Evolutionary conservation across 345 rosid genomes (phyloP), one percentile per base, ranked within the genome.

Genomic region (Aurinia saxatilis): DNA sequence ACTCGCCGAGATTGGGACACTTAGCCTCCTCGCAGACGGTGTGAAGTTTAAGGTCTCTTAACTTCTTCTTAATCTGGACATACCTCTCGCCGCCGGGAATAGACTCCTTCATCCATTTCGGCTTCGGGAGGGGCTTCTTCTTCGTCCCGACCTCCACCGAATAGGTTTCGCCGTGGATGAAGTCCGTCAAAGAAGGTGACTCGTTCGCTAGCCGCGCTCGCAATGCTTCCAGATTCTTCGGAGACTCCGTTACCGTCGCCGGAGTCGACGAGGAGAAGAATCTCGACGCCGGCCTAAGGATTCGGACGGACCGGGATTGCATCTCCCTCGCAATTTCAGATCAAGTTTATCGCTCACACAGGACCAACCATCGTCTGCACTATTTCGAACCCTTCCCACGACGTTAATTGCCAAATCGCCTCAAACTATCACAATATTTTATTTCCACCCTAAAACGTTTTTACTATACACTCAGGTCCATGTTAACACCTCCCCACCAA

Each of bases 21-120:
- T 74, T 83, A 9, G 97, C 99, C 77, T 95, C 99, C 74, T 90
- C 99, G 64, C 99, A 95, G 59, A 95, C 97, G 40, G 97, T 90
- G 58, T 95, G 99, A 37, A 95, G 92, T 57, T 95, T 95, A 74
- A 95, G 75, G 55, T 90, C 88, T 71, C 96, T 67, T 41, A 95
- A 67, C 75, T 95, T 95, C 79, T 78, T 90, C 85, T 95, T 95
- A 74, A 95, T 90, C 79, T 95, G 97, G 30, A 90, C 97, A 59
- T 95, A 95, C 78, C 81, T 88, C 41, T 95, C 91, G 12, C 99
- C 99, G 0, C 96, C 97, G 1, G 97, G 97, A 44, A 95, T 65
- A 13, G 95, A 76, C 69, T 90, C 99, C 60, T 67, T 82, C 99
- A 90, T 95, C 99, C 97, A 95, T 72, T 88, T 95, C 41, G 97